phyloP scores from a whole-genome alignment of 345 rosid species.

The Bruguiera sexangula region DNA sequence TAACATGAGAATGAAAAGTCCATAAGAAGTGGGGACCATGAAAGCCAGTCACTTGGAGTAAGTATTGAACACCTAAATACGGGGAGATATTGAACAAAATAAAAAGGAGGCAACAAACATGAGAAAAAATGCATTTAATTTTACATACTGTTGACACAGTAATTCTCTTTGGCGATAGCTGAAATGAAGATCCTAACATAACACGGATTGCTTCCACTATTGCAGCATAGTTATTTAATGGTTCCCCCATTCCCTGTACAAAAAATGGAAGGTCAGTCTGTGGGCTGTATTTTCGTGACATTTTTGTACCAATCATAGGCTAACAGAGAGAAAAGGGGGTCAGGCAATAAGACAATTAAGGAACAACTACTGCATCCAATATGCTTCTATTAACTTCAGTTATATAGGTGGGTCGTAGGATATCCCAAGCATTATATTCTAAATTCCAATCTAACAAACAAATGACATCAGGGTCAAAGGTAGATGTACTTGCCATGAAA shows the following conservation, averaged over 20 bases:
- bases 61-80: not conserved
- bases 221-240: conserved; percentile 80
- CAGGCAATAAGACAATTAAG: no score
- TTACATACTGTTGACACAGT: conserved; percentile 82
- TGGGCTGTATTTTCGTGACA: no score
- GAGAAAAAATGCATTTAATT: not conserved
- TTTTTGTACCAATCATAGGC: no score
- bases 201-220: conserved; percentile 78
- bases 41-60: not conserved
- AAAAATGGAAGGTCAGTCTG: conserved; percentile 10
- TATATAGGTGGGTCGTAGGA: no score
- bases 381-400: no score
- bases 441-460: not conserved
- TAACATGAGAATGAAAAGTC: no score
- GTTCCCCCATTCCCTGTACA: conserved; percentile 98
- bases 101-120: not conserved
- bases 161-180: conserved; percentile 74
- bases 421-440: no score
- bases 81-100: not conserved
- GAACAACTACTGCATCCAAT: no score
- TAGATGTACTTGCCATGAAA: conserved; percentile 61
- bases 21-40: not conserved
- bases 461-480: not conserved
- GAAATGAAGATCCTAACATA: conserved; percentile 78
- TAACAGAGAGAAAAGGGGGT: no score